Evolutionary conservation across 768 basidiomycete genomes (phyloP).

Genomic region (Naganishia kalamii): DNA sequence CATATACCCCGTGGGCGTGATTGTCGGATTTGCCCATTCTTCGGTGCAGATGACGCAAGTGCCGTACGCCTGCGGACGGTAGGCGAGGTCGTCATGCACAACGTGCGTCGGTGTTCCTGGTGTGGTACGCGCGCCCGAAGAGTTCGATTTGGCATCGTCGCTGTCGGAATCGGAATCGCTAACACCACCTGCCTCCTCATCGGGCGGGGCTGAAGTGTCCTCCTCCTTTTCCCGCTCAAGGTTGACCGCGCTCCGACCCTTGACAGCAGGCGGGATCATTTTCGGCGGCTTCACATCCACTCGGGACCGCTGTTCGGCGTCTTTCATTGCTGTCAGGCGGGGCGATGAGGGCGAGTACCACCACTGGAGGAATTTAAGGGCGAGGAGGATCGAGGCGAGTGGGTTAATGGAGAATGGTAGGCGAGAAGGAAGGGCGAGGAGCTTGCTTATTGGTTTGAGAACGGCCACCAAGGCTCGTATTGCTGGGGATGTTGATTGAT

Average conservation of each 20-base stretch:
- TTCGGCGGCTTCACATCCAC: constrained; percentile 13
- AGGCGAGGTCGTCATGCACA: constrained; percentile 40
- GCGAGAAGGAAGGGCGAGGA: constrained; percentile 16
- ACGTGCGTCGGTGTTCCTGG: constrained; percentile 34
- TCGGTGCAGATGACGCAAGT: constrained; percentile 73
- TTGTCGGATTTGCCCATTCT: constrained; percentile 74
- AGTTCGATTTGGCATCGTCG: not conserved
- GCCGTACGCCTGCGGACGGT: constrained; percentile 66
- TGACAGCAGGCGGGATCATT: constrained; percentile 13
- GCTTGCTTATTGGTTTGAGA: not conserved
- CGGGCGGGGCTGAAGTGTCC: not conserved
- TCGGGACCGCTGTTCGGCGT: not conserved
- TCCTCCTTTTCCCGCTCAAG: not conserved
- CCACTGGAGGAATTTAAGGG: constrained; percentile 96
- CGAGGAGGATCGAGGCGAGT: constrained; percentile 84
- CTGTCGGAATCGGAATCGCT: constrained; percentile 5
- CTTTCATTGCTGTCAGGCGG: constrained; percentile 48
- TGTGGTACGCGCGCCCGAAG: constrained; percentile 6
- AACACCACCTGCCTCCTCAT: not conserved
- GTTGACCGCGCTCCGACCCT: constrained; percentile 17
- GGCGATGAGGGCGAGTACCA: constrained; percentile 95
- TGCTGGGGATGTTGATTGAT: not conserved
- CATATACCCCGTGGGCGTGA: constrained; percentile 85
- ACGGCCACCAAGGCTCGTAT: not conserved
- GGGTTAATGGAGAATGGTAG: constrained; percentile 27